These are phyloP conservation scores for Kalanchoe fedtschenkoi DNA, from an alignment of 164 flowering plant genomes.

Conservation along the genomic window DNA sequence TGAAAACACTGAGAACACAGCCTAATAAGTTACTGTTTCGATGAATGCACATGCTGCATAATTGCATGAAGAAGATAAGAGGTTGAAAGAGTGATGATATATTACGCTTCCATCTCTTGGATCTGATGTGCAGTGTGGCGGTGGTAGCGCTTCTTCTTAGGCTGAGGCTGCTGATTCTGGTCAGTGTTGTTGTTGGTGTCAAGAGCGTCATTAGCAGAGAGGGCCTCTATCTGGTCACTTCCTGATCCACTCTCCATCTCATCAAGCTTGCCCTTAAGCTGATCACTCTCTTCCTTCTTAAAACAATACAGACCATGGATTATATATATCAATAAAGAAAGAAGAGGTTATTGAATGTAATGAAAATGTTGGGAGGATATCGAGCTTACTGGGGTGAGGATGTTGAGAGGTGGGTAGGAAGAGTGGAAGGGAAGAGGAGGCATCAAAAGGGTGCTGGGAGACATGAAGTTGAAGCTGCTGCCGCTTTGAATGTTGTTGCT, in stretches of 20 bases:
- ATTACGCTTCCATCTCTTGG: constrained; percentile 94
- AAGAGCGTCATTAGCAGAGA: constrained; percentile 45
- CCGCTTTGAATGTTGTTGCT: neutral
- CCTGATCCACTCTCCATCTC: constrained; percentile 44
- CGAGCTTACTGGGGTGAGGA: neutral
- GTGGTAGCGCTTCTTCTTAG: constrained; percentile 83
- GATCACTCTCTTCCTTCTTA: constrained; percentile 6
- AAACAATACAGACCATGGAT: neutral
- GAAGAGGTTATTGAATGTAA: neutral
- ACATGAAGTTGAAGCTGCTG: constrained; percentile 1
- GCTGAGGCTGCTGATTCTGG: constrained; percentile 20
- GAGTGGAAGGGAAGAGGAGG: neutral
- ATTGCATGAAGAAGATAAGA: neutral
- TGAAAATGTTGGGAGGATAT: neutral
- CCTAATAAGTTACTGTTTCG: neutral
- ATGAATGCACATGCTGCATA: neutral
- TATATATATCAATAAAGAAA: neutral
- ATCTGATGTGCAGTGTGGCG: constrained; percentile 87
- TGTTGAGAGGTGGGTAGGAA: constrained; percentile 4
- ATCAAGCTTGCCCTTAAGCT: neutral
- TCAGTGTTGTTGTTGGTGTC: constrained; percentile 19
- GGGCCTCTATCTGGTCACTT: constrained; percentile 61
- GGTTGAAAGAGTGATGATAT: neutral
- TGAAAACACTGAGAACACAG: constrained; percentile 47
- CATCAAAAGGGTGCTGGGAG: neutral